A percentile compares a stretch with the other conserved stretches of the same genome.
Evolutionary conservation across 208 protist genomes (phyloP).

Genomic region (Strigomonas galati): DNA sequence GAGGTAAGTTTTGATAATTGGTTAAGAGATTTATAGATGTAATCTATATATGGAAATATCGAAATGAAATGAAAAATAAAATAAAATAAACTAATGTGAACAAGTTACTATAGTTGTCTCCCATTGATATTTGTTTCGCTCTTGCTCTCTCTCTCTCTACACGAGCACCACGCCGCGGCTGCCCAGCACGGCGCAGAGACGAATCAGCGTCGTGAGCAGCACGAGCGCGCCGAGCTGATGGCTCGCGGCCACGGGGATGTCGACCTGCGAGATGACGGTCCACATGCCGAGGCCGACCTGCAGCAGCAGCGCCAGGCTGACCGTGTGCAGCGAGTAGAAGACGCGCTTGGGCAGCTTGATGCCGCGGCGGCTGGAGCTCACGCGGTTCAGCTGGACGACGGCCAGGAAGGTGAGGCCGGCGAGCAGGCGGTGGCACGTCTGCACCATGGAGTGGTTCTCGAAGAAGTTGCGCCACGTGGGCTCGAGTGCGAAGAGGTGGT

Average conservation of each 20-base stretch:
- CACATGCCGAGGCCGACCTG: conserved; percentile 92
- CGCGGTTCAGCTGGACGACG: conserved; percentile 56
- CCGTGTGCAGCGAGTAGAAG: conserved; percentile 41
- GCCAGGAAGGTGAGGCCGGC: conserved; percentile 43
- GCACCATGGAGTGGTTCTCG: conserved; percentile 78
- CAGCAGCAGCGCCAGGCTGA: conserved; percentile 55
- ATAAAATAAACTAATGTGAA: neutral
- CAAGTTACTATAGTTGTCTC: neutral
- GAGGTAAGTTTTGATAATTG: neutral
- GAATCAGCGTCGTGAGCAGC: conserved; percentile 74
- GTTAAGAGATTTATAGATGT: conserved; percentile 1
- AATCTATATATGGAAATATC: neutral
- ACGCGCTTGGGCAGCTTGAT: conserved; percentile 38
- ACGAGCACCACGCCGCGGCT: conserved; percentile 52
- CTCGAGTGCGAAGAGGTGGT: conserved; percentile 64
- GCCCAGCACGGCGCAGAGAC: conserved; percentile 68
- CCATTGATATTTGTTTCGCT: conserved; percentile 5
- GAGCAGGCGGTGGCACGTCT: conserved; percentile 75
- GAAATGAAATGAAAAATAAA: neutral
- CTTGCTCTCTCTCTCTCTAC: conserved; percentile 12
- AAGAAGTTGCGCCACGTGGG: conserved; percentile 81
- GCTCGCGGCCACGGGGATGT: conserved; percentile 80
- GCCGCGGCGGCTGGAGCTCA: conserved; percentile 29
- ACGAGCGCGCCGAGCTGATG: conserved; percentile 88
- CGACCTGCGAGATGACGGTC: conserved; percentile 91